Evolutionary conservation across 148 eudicot genomes (phyloP).

Genomic region (Fagopyrum homotropicum): DNA sequence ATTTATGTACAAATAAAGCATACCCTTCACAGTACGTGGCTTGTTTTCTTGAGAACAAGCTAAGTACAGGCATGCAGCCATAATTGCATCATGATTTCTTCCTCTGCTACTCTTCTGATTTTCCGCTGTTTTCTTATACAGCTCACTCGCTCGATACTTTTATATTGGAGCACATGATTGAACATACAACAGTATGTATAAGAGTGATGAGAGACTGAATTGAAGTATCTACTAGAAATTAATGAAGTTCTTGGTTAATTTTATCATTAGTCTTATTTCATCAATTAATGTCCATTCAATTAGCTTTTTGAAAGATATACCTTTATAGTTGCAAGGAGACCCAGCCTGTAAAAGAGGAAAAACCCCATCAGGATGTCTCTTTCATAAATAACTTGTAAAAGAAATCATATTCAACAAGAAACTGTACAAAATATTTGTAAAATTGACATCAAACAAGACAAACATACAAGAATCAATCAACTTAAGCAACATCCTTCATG

Average conservation of each 20-base stretch:
- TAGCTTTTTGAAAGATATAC: conserved; percentile 7
- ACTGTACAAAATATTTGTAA: neutral
- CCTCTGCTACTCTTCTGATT: conserved; percentile 42
- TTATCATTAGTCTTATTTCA: neutral
- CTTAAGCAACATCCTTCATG: neutral
- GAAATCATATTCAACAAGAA: neutral
- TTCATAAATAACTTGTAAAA: neutral
- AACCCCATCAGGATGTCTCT: neutral
- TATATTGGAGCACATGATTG: neutral
- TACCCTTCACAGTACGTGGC: conserved; percentile 50
- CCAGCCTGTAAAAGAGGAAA: conserved; percentile 17
- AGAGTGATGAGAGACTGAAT: neutral
- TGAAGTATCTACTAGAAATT: neutral
- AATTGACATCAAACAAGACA: neutral
- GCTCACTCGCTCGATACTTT: conserved; percentile 51
- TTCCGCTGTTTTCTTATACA: conserved; percentile 41
- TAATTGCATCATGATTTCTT: conserved; percentile 42
- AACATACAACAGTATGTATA: neutral
- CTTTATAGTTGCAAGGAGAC: conserved; percentile 22
- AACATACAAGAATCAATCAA: neutral
- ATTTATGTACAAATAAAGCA: conserved; percentile 3
- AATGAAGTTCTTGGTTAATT: too few species aligned
- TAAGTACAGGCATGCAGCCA: conserved; percentile 52
- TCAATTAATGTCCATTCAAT: neutral
- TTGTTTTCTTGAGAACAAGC: conserved; percentile 56